Conservation (phyloP, 805 yeast species). For the Cyberlindnera bimundalis region DNA sequence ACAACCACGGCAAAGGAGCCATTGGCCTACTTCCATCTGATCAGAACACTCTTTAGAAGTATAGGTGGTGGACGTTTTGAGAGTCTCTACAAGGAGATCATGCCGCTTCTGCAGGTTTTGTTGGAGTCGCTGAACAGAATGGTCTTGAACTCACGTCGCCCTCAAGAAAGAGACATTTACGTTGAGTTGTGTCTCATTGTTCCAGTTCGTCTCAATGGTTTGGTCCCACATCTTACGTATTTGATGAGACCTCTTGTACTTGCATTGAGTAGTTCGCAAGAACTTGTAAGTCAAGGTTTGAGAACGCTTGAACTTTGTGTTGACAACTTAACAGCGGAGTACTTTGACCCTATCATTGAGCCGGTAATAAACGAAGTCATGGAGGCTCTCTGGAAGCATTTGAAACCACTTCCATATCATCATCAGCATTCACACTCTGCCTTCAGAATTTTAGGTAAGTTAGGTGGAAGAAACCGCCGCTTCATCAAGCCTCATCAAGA, state of each 20-base stretch:
- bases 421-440: conserved; percentile 96
- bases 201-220: conserved; percentile 88
- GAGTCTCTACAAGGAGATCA: conserved; percentile 83
- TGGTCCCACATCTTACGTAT: conserved; percentile 88
- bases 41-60: conserved; percentile 85
- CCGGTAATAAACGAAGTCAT: conserved; percentile 94
- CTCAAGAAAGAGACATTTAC: conserved; percentile 89
- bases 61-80: conserved; percentile 98
- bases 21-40: conserved; percentile 79
- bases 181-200: conserved; percentile 94
- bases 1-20: conserved; percentile 91
- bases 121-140: conserved; percentile 82
- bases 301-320: conserved; percentile 94
- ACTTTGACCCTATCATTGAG: conserved; percentile 94
- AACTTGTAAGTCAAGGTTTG: conserved; percentile 89
- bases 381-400: conserved; percentile 87
- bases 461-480: conserved; percentile 93
- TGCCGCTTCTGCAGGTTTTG: conserved; percentile 84
- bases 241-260: conserved; percentile 88
- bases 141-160: conserved; percentile 76
- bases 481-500: conserved; percentile 75
- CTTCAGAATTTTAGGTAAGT: conserved; percentile 84
- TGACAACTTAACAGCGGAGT: conserved; percentile 93
- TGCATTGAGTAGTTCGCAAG: conserved; percentile 88
- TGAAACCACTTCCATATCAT: conserved; percentile 89